Evolutionary conservation across 257 asterid genomes (phyloP).

Genomic region (Mitragyna speciosa): DNA sequence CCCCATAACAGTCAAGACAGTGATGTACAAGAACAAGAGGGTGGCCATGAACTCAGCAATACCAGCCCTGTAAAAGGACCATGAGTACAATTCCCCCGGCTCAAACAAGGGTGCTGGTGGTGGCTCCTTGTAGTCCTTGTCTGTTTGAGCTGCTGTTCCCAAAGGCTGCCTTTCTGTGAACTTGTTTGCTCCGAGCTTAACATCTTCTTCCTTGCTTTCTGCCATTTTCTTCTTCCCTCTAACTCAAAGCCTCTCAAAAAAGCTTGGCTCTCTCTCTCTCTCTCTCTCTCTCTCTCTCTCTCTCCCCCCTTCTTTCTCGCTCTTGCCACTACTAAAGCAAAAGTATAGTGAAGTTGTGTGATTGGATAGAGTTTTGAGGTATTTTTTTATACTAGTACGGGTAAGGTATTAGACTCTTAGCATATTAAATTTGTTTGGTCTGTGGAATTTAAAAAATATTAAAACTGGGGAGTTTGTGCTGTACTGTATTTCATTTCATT

Average conservation of each 20-base stretch:
- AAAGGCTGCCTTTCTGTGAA: constrained; percentile 54
- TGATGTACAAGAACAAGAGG: constrained; percentile 60
- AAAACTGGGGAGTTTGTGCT: not conserved
- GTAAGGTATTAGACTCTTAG: constrained; percentile 8
- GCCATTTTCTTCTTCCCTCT: constrained; percentile 34
- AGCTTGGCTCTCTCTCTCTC: not conserved
- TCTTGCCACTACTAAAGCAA: not conserved
- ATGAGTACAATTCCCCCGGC: constrained; percentile 62
- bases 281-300: not conserved
- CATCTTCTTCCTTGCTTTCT: constrained; percentile 62
- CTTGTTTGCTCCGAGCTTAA: constrained; percentile 60
- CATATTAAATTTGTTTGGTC: not conserved
- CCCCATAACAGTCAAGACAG: constrained; percentile 65
- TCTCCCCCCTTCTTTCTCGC: not conserved
- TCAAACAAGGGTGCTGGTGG: constrained; percentile 68
- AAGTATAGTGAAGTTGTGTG: not conserved
- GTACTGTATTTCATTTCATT: not conserved
- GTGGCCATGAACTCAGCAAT: constrained; percentile 71
- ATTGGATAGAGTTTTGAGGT: not conserved
- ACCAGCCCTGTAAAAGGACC: constrained; percentile 77
- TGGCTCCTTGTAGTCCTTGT: constrained; percentile 64
- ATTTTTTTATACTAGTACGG: constrained; percentile 38
- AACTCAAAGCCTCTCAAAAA: too few species aligned
- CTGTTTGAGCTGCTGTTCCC: constrained; percentile 65
- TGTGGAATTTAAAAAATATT: not conserved